phyloP scores from a whole-genome alignment of 2,329 filamentous ascomycete genomes.

The Elsinoe ampelina region DNA sequence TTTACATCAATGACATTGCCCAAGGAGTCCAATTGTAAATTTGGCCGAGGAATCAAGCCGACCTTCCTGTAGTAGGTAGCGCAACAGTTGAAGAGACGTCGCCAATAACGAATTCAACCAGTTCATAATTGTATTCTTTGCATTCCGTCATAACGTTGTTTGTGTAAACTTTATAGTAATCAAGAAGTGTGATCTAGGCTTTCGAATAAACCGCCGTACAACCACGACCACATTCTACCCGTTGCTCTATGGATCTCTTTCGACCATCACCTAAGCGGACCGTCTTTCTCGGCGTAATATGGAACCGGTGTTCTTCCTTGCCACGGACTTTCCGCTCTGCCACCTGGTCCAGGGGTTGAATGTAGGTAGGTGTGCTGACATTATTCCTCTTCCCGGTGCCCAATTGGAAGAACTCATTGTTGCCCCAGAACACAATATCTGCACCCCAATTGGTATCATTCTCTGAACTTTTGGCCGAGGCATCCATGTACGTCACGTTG shows the following conservation, averaged over 20 bases:
- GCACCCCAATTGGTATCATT: slow-evolving; percentile 81
- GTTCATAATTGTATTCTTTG: background rate
- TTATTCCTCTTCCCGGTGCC: slow-evolving; percentile 87
- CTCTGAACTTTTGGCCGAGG: slow-evolving; percentile 41
- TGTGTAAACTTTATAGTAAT: background rate
- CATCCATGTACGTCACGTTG: slow-evolving; percentile 54
- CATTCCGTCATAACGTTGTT: slow-evolving; percentile 6
- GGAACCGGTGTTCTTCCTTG: slow-evolving; percentile 62
- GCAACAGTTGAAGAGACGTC: background rate
- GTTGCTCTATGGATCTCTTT: slow-evolving; percentile 71
- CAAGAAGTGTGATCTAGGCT: slow-evolving; percentile 28
- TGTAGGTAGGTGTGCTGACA: slow-evolving; percentile 63
- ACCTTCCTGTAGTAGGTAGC: background rate
- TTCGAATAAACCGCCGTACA: slow-evolving; percentile 77
- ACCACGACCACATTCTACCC: slow-evolving; percentile 74
- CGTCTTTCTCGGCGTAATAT: slow-evolving; percentile 68
- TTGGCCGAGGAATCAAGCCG: background rate
- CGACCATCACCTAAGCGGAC: slow-evolving; percentile 57
- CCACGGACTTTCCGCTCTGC: slow-evolving; percentile 53
- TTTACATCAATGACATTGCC: background rate
- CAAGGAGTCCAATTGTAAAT: background rate
- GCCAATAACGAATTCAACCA: background rate
- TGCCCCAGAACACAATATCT: slow-evolving; percentile 88
- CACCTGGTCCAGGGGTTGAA: slow-evolving; percentile 62
- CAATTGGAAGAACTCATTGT: slow-evolving; percentile 88